Percentiles rank a stretch among this genome's conserved stretches.
Conservation (phyloP, 306 rosid genomes). For the Corylus avellana region DNA sequence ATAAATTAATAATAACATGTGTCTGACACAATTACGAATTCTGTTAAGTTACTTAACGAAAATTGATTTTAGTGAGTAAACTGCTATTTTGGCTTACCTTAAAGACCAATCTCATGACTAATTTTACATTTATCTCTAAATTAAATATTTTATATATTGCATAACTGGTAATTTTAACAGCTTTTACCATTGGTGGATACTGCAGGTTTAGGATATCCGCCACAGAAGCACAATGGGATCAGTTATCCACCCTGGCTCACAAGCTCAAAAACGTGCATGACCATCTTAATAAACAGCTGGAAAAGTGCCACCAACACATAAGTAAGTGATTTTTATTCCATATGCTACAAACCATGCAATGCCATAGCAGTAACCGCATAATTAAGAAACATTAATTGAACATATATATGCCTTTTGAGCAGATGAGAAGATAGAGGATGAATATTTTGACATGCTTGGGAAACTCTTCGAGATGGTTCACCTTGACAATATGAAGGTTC, state of each 20-base stretch:
- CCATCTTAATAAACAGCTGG: constrained; percentile 50
- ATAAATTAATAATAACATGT: too few species aligned
- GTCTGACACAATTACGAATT: too few species aligned
- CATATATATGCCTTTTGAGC: background rate
- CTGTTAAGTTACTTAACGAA: too few species aligned
- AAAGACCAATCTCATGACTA: too few species aligned
- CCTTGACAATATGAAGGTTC: constrained; percentile 61
- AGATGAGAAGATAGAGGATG: constrained; percentile 48
- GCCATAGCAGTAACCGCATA: too few species aligned
- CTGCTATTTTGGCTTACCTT: too few species aligned
- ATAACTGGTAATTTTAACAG: too few species aligned
- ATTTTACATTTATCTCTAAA: too few species aligned
- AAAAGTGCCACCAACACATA: constrained; percentile 35
- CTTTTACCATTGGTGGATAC: too few species aligned
- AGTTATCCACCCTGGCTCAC: constrained; percentile 58
- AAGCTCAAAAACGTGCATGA: constrained; percentile 50
- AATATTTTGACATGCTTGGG: constrained; percentile 43
- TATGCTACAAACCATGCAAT: background rate
- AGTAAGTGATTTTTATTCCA: constrained; percentile 31
- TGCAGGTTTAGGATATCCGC: constrained; percentile 52
- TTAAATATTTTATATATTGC: too few species aligned
- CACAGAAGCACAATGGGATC: constrained; percentile 51
- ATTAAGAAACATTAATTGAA: too few species aligned
- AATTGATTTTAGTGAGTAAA: too few species aligned
- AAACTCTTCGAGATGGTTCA: constrained; percentile 41